Percentiles rank a stretch among this genome's conserved stretches.
Conservation (phyloP, 2,329 filamentous ascomycete species). For the Clonostachys rosea region DNA sequence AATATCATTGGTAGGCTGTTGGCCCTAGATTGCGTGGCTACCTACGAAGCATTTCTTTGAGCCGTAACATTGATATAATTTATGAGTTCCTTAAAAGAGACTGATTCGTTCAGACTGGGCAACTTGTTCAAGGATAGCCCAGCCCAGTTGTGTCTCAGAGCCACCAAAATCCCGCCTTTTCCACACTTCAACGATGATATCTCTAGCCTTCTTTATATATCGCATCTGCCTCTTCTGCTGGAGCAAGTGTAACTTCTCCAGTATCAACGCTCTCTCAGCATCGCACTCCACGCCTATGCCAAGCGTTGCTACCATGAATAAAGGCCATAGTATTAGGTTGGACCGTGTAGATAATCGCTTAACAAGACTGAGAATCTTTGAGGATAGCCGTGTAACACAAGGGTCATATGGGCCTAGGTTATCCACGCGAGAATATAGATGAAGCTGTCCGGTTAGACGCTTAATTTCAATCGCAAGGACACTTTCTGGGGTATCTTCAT, state of each 20-base stretch:
- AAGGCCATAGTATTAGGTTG: conserved; percentile 17
- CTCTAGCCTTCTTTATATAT: conserved; percentile 19
- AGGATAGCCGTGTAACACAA: conserved; percentile 11
- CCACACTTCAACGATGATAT: conserved; percentile 20
- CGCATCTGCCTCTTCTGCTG: conserved; percentile 19
- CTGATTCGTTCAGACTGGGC: conserved; percentile 10
- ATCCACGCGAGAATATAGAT: conserved; percentile 18
- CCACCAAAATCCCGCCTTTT: conserved; percentile 14
- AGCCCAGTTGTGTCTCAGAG: conserved; percentile 16
- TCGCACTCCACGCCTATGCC: conserved; percentile 17
- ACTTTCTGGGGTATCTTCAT: conserved; percentile 1
- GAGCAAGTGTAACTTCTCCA: conserved; percentile 13
- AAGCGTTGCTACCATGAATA: conserved; percentile 20
- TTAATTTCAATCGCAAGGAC: conserved; percentile 14
- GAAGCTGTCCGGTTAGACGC: conserved; percentile 16
- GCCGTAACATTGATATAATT: background rate
- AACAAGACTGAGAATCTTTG: conserved; percentile 13
- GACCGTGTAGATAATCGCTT: conserved; percentile 14
- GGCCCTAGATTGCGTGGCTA: no score
- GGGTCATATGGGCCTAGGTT: conserved; percentile 13
- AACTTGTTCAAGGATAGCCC: conserved; percentile 29
- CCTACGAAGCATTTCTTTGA: no score
- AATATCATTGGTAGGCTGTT: no score
- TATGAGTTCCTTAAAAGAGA: background rate
- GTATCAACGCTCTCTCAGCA: conserved; percentile 13